These are phyloP conservation scores for Gracilaria gracilis DNA, from an alignment of 23 red algal species.

Conservation along the genomic window DNA sequence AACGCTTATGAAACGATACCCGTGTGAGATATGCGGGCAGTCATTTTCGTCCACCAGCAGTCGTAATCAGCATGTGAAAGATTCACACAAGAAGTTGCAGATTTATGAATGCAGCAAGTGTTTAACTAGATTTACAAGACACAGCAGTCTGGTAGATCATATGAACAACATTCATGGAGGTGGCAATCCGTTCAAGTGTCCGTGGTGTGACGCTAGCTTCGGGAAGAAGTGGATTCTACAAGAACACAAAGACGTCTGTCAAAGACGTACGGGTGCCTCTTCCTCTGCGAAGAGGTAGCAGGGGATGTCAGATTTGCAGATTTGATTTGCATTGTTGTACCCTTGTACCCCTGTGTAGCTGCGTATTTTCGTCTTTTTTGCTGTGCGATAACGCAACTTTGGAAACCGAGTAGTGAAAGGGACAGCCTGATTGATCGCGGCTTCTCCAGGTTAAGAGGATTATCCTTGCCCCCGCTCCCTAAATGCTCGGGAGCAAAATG, in stretches of 20 bases:
- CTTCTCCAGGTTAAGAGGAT: too few relatives aligned
- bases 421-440: too few relatives aligned
- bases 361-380: too few relatives aligned
- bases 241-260: neutral
- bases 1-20: constrained; percentile 13
- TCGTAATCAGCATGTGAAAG: constrained; percentile 12
- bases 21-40: constrained; percentile 15
- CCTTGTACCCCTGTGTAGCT: too few relatives aligned
- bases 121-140: constrained; percentile 12
- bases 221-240: constrained; percentile 14
- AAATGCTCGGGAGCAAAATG: too few relatives aligned
- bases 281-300: neutral
- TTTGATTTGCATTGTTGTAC: constrained; percentile 17
- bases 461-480: too few relatives aligned
- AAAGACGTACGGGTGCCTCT: neutral
- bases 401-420: too few relatives aligned
- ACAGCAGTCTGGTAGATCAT: constrained; percentile 23
- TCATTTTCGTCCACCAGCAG: constrained; percentile 3
- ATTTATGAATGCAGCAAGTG: constrained; percentile 17
- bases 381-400: too few relatives aligned
- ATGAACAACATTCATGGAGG: constrained; percentile 22
- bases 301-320: neutral
- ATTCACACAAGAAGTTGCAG: neutral
- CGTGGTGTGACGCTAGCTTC: constrained; percentile 18
- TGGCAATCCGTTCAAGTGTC: constrained; percentile 23